phyloP scores from a whole-genome alignment of 2,329 filamentous ascomycete species.

The Alternaria brassicae region DNA sequence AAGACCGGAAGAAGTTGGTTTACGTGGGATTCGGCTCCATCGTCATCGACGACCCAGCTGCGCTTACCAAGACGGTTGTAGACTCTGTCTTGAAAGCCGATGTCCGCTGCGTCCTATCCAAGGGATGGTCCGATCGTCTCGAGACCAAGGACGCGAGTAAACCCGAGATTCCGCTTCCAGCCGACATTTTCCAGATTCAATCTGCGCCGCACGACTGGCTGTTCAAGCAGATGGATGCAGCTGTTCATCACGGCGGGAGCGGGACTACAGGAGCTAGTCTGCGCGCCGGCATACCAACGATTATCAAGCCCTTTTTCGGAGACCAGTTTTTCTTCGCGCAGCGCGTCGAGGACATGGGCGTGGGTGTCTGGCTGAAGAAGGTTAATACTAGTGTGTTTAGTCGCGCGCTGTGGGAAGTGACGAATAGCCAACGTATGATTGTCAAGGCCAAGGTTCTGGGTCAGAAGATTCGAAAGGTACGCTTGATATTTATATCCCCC shows the following conservation, averaged over 20 bases:
- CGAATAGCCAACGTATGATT: constrained; percentile 90
- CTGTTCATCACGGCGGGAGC: constrained; percentile 91
- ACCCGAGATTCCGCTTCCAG: constrained; percentile 72
- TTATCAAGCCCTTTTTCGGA: constrained; percentile 96
- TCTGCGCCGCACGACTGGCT: constrained; percentile 96
- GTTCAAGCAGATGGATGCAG: constrained; percentile 91
- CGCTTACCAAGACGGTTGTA: constrained; percentile 90
- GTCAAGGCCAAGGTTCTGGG: constrained; percentile 81
- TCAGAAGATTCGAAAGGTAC: constrained; percentile 84
- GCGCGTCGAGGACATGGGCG: constrained; percentile 89
- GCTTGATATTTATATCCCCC: constrained; percentile 27
- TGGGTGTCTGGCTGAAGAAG: constrained; percentile 87
- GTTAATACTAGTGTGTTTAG: constrained; percentile 88
- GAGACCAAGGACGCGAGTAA: constrained; percentile 64
- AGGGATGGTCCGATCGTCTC: constrained; percentile 93
- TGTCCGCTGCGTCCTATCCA: constrained; percentile 91
- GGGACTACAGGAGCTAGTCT: constrained; percentile 95
- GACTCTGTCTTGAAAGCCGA: constrained; percentile 90
- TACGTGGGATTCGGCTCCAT: constrained; percentile 98
- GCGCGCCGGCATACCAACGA: constrained; percentile 88
- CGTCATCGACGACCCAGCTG: constrained; percentile 86
- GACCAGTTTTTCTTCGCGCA: constrained; percentile 97
- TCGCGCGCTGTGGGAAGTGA: constrained; percentile 87
- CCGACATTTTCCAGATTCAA: constrained; percentile 86
- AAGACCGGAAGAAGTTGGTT: constrained; percentile 87